Evolutionary conservation across 768 basidiomycete species (phyloP), one percentile per base, ranked within the genome.

Genomic region (Lactarius evosmus): DNA sequence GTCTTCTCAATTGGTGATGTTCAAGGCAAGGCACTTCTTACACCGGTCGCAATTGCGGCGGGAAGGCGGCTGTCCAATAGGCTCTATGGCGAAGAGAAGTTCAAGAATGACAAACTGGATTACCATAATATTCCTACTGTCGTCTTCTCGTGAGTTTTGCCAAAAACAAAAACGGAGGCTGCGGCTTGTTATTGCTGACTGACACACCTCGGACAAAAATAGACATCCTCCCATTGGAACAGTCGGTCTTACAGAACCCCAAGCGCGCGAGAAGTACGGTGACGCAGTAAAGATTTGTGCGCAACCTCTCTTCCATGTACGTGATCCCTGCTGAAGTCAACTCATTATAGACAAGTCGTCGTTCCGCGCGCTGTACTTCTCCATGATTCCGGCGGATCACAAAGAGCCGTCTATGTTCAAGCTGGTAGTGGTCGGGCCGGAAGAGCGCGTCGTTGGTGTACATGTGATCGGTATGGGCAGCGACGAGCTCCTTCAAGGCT

Each of bases 31-130:
- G 91, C 86, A 49, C 79, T 96, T 34, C 80, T 99, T 63, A 99
- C 97, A 4, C 97, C 97, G 17, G 97, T 99, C 11, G 97, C 97
- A 46, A 96, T 99, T 62, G 96, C 96, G 54, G 97, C 97, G 17
- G 97, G 94, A 25, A 80, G 97, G 64, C 79, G 94, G 65, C 78
- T 98, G 41, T 82, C 89, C 59, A 98, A 98, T 77, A 80, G 97
- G 63, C 77, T 98, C 52, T 99, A 93, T 71, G 97, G 97, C 11
- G 87, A 87, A 3, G 84, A 85, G 65, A 80, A 91, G 75, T 95
- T 82, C 82, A 94, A 90, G 78, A 74, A 88, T 54, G 90, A 96
- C 70, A 94, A 96, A 75, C 80, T 98, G 62, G 81, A 79, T 69
- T 99, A 98, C 73, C 82, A 87, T 36, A 85, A 98, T 73, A 95